A percentile compares a stretch with the other conserved stretches of the same genome.
phyloP scores from a whole-genome alignment of 192 early-diverging fungal genomes.

The Podila minutissima region DNA sequence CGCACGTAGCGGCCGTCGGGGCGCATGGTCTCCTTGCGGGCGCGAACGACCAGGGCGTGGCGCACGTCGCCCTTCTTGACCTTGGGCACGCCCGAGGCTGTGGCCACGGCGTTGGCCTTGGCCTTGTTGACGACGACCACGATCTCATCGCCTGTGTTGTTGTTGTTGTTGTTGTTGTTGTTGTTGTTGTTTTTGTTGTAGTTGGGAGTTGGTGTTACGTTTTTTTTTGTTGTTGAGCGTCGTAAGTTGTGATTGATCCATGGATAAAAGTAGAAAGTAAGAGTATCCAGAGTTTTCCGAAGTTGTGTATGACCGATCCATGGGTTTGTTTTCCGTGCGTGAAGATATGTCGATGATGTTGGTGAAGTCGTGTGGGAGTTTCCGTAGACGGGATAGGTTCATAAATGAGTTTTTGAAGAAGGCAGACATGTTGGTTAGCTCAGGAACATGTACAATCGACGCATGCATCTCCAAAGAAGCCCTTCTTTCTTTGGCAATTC shows the following conservation, averaged over 20 bases:
- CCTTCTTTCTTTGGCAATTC: not conserved
- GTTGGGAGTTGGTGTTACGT: not conserved
- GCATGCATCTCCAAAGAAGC: not conserved
- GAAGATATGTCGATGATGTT: too few relatives aligned
- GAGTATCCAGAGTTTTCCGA: too few relatives aligned
- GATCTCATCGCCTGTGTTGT: slow-evolving; percentile 85
- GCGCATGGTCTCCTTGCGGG: slow-evolving; percentile 86
- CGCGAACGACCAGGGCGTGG: slow-evolving; percentile 90
- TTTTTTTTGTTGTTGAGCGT: too few relatives aligned
- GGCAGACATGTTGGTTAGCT: not conserved
- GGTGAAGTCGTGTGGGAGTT: too few relatives aligned
- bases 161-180: too few relatives aligned
- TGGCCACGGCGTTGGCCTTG: slow-evolving; percentile 75
- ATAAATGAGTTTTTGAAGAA: not conserved
- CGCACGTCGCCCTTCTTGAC: slow-evolving; percentile 95
- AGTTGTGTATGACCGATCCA: too few relatives aligned
- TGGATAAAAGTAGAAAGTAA: not conserved
- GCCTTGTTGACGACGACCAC: slow-evolving; percentile 96
- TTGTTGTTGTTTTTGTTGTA: too few relatives aligned
- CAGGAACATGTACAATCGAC: too few relatives aligned
- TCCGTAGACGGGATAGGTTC: too few relatives aligned
- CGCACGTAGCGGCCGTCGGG: slow-evolving; percentile 91
- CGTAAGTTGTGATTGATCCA: not conserved
- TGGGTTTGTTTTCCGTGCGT: too few relatives aligned
- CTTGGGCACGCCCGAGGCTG: slow-evolving; percentile 68